Percentiles rank a stretch among this genome's conserved stretches.
Conservation (phyloP, 2,329 filamentous ascomycete species). For the Trichoderma lentiforme region DNA sequence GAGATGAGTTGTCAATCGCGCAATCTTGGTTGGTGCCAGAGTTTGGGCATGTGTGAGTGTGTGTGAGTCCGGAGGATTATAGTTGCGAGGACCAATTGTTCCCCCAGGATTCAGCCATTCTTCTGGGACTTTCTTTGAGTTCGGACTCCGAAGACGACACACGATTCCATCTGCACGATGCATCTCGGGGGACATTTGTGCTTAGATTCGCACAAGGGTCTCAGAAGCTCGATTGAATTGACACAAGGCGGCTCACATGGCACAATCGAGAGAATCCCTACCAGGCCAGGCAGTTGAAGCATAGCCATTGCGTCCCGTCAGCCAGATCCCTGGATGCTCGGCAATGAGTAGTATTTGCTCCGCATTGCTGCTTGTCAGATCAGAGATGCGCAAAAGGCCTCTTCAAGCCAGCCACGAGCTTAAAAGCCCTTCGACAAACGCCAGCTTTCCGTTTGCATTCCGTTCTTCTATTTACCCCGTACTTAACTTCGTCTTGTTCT, state of each 20-base stretch:
- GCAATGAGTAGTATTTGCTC: background rate
- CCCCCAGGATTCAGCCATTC: background rate
- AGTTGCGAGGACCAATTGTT: background rate
- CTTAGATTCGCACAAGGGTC: background rate
- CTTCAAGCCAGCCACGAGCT: background rate
- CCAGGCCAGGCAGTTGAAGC: background rate
- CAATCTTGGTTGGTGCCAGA: background rate
- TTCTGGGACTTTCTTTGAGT: background rate
- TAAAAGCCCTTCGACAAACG: background rate
- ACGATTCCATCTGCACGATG: background rate
- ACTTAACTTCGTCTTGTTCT: background rate
- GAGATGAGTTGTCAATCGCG: background rate
- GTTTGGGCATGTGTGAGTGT: background rate
- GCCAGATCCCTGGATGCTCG: constrained; percentile 3
- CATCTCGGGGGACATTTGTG: background rate
- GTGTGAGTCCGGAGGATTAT: background rate
- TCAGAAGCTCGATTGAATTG: background rate
- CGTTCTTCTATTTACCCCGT: background rate
- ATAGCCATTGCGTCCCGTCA: background rate
- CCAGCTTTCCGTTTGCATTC: background rate
- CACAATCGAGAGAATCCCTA: background rate
- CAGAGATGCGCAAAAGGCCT: background rate
- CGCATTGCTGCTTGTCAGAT: background rate
- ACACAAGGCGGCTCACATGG: background rate
- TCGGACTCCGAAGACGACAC: background rate